Percentiles rank a stretch among this genome's conserved stretches.
Conservation (phyloP, 2,329 filamentous ascomycete genomes). For the Claviceps sp. region DNA sequence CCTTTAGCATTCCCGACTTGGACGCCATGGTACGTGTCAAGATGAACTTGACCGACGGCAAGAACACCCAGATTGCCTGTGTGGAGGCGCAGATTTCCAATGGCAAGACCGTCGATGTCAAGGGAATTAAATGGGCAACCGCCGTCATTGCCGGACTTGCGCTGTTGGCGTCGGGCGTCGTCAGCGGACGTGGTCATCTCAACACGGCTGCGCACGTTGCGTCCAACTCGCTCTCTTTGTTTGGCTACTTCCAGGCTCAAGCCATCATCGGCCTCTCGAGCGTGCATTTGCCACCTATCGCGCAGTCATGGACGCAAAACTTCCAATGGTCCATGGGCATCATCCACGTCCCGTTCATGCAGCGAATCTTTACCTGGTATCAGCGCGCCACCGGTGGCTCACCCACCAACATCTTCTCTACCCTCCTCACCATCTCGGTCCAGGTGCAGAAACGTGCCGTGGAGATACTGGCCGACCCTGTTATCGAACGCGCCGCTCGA, state of each 20-base stretch:
- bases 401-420: conserved; percentile 65
- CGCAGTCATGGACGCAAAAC: conserved; percentile 85
- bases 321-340: conserved; percentile 98
- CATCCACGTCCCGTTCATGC: conserved; percentile 70
- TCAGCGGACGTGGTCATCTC: conserved; percentile 81
- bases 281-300: conserved; percentile 70
- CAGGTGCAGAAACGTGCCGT: conserved; percentile 54
- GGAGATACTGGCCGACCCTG: conserved; percentile 30
- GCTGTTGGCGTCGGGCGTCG: conserved; percentile 70
- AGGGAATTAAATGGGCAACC: conserved; percentile 77
- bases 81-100: conserved; percentile 80
- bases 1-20: conserved; percentile 79
- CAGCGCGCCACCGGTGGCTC: conserved; percentile 81
- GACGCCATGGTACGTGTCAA: conserved; percentile 72
- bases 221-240: conserved; percentile 79
- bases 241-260: conserved; percentile 86
- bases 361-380: conserved; percentile 84
- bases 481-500: conserved; percentile 16
- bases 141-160: conserved; percentile 76
- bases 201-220: conserved; percentile 91
- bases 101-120: conserved; percentile 77
- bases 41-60: conserved; percentile 52
- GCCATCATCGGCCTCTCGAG: conserved; percentile 77
- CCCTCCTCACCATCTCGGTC: conserved; percentile 61
- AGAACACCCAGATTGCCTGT: conserved; percentile 57